Percentiles rank a stretch among this genome's conserved stretches.
Evolutionary conservation across 208 protist genomes (phyloP).

Genomic region (Trypanosoma avium): DNA sequence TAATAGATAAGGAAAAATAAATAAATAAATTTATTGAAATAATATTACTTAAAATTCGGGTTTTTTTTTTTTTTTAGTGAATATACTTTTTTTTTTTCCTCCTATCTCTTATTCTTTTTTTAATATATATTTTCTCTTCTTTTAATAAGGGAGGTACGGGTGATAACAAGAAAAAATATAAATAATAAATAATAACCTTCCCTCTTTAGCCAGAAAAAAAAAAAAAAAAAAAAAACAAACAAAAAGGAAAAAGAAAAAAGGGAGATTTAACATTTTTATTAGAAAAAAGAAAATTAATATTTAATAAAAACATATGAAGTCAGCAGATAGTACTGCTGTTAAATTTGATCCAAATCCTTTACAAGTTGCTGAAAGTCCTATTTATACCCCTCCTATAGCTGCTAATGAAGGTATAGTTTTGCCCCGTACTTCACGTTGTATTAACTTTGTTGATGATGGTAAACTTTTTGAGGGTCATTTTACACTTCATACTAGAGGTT

Average conservation of each 20-base stretch:
- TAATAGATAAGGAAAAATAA: no score
- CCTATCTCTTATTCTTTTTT: no score
- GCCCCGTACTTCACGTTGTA: conserved; percentile 41
- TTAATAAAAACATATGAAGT: conserved; percentile 13
- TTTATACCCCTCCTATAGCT: conserved; percentile 21
- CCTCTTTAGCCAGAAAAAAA: not conserved
- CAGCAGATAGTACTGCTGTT: conserved; percentile 19
- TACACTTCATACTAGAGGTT: conserved; percentile 75
- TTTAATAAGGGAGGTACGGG: not conserved
- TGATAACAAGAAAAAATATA: no score
- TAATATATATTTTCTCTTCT: not conserved
- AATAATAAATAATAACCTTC: not conserved
- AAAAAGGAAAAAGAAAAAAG: not conserved
- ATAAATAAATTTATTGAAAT: no score
- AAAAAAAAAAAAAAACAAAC: not conserved
- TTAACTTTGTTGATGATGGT: conserved; percentile 79
- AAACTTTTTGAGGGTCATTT: conserved; percentile 91
- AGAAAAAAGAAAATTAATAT: not conserved
- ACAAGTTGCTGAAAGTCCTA: conserved; percentile 3
- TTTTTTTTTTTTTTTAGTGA: no score
- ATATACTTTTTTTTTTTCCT: no score
- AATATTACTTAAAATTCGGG: no score
- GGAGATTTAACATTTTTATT: not conserved
- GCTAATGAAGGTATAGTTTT: conserved; percentile 20
- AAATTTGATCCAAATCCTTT: conserved; percentile 27